These are phyloP conservation scores for Vanderwaltozyma tropicalis DNA, from an alignment of 805 yeast genomes.

Conservation along the genomic window DNA sequence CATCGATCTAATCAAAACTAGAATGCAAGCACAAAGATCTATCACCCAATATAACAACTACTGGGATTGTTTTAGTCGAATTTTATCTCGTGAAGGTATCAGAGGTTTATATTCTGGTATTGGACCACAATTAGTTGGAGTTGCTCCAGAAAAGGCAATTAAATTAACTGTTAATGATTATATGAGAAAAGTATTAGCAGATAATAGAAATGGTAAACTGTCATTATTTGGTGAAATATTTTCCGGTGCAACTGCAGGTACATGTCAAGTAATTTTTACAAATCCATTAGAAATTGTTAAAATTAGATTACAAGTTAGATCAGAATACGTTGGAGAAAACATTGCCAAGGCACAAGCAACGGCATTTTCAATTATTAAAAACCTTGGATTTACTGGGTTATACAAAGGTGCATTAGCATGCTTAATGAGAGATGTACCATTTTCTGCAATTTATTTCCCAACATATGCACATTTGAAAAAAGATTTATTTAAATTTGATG, in stretches of 20 bases:
- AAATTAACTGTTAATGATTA: conserved; percentile 89
- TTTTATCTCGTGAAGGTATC: conserved; percentile 65
- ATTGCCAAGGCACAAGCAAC: conserved; percentile 26
- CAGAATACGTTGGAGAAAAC: conserved; percentile 44
- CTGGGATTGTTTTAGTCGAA: conserved; percentile 74
- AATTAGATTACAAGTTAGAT: conserved; percentile 89
- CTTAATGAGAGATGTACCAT: conserved; percentile 88
- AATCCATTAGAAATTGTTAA: conserved; percentile 94
- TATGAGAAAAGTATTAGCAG: conserved; percentile 64
- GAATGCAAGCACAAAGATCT: conserved; percentile 92
- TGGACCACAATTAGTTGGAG: conserved; percentile 91
- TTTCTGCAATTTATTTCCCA: conserved; percentile 94
- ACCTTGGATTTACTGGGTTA: conserved; percentile 73
- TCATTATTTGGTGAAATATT: conserved; percentile 55
- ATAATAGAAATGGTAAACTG: conserved; percentile 34
- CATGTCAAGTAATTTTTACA: conserved; percentile 90
- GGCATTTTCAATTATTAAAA: conserved; percentile 56
- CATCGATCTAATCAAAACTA: conserved; percentile 87
- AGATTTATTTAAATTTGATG: conserved; percentile 73
- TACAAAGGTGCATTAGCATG: conserved; percentile 92
- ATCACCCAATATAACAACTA: conserved; percentile 66
- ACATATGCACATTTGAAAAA: conserved; percentile 88
- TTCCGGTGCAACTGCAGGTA: conserved; percentile 94
- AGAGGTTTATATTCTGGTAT: conserved; percentile 85
- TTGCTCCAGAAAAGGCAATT: conserved; percentile 97